phyloP scores from a whole-genome alignment of 495 filamentous ascomycete genomes.

The Amniculicola lignicola region DNA sequence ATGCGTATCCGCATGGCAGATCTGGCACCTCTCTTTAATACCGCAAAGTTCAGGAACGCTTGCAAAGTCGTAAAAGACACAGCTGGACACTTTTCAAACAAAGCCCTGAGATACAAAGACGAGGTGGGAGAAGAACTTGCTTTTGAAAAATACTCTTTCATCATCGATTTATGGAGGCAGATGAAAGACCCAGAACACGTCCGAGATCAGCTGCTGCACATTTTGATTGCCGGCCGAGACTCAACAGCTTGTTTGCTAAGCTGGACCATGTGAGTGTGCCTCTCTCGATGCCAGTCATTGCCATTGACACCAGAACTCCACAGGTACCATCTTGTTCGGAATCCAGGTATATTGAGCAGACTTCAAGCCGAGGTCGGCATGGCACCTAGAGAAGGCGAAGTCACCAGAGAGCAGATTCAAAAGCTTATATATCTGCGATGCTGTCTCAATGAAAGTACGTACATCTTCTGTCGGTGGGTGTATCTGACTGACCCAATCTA shows the following conservation, averaged over 20 bases:
- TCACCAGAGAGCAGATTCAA: background rate
- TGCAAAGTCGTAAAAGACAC: constrained; percentile 29
- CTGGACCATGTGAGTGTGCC: constrained; percentile 50
- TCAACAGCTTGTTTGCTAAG: constrained; percentile 56
- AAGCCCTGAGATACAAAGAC: background rate
- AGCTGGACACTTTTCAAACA: background rate
- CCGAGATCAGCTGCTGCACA: constrained; percentile 56
- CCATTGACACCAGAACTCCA: constrained; percentile 15
- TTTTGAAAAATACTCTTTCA: constrained; percentile 35
- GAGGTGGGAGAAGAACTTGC: background rate
- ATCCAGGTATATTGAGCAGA: background rate
- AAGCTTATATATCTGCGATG: background rate
- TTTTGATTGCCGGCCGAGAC: constrained; percentile 61
- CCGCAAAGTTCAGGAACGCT: background rate
- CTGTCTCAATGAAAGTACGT: background rate
- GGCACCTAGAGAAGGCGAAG: background rate
- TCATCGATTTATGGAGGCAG: constrained; percentile 48
- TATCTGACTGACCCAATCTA: constrained; percentile 15
- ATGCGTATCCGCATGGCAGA: constrained; percentile 2
- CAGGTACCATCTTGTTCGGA: background rate
- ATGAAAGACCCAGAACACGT: constrained; percentile 49
- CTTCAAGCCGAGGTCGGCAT: background rate
- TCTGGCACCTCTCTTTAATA: background rate
- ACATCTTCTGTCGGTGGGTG: background rate
- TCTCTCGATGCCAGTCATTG: constrained; percentile 32